Evolutionary conservation across 2,329 filamentous ascomycete species (phyloP).

Genomic region (Colletotrichum theobromicola): DNA sequence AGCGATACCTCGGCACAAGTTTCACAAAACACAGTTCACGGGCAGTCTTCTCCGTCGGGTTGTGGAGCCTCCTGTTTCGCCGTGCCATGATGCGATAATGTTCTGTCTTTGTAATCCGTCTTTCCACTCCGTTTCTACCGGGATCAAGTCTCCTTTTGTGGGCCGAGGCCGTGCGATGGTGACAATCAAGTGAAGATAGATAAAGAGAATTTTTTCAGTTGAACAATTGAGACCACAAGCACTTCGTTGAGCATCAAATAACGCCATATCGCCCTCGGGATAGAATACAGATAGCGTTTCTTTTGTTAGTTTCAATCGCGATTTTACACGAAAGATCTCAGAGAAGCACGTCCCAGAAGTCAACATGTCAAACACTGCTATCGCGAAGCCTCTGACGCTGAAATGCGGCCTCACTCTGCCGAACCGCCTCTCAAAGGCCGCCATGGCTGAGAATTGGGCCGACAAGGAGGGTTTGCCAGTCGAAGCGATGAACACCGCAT

Average conservation of each 20-base stretch:
- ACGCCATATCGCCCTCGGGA: neutral
- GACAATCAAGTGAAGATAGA: neutral
- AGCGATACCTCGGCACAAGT: neutral
- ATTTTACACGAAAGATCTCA: neutral
- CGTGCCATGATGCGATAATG: neutral
- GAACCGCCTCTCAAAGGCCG: slow-evolving; percentile 59
- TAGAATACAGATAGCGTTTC: accelerated
- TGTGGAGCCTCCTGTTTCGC: neutral
- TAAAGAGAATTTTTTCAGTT: neutral
- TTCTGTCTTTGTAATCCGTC: neutral
- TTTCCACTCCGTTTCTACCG: neutral
- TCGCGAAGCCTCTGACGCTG: slow-evolving; percentile 46
- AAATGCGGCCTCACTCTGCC: slow-evolving; percentile 60
- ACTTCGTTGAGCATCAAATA: neutral
- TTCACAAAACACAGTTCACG: neutral
- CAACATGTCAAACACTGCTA: neutral
- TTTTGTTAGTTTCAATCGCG: neutral
- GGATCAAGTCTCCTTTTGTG: neutral
- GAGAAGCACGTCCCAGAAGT: neutral
- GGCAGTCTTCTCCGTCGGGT: neutral
- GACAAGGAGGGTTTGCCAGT: slow-evolving; percentile 48
- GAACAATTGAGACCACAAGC: neutral
- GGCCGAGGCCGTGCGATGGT: neutral
- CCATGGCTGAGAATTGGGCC: slow-evolving; percentile 52
- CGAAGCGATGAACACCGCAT: slow-evolving; percentile 46